Base-by-base conservation (phyloP, 106 monocot species). In the Acorus calamus region DNA sequence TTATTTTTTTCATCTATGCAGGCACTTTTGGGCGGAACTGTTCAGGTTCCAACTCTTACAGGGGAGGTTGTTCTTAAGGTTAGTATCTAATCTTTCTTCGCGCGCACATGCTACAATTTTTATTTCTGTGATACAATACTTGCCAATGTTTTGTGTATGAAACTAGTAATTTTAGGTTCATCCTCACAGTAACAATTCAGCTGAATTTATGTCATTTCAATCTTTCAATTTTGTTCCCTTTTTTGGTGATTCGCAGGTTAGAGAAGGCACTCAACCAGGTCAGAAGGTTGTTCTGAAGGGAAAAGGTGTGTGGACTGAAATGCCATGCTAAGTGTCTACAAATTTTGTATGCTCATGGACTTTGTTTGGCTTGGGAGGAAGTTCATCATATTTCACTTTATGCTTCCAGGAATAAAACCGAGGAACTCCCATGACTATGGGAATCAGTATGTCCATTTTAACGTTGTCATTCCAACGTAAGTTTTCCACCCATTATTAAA, bases 41-140 rank as follows among this genome's bases (percentile, higher is more conserved):
- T 92, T 69, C 83, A 85, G 74, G 92, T 99, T 12, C 98, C 92
- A 54, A 99, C 98, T 69, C 88, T 99, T 56, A 88, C 98, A 42
- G 98, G 98, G n/a, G 82, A 98, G 73, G 98, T 91, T 63, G 79
- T 92, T 54, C 67, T 98, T 8, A 98, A 98, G 98, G 93, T 89
- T 57, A 65, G 69, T 45, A 28, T 28, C 28, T 28, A 28, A 28
- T 28, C 28, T 28, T 28, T 28, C 28, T 28, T 28, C 28, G 1
- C 28, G 28, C 28, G 1, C 28, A 28, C 28, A 28, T 28, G 28
- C 28, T 28, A 28, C 28, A 28, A 28, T 28, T 28, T 28, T 28
- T 28, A 28, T 28, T 28, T 28, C 28, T 28, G 28, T 28, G 28
- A 28, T 28, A 28, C 28, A 28, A 28, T 28, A 28, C 28, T 28